Conservation (phyloP, 2,329 filamentous ascomycete genomes). For the Penicillium glabrum region DNA sequence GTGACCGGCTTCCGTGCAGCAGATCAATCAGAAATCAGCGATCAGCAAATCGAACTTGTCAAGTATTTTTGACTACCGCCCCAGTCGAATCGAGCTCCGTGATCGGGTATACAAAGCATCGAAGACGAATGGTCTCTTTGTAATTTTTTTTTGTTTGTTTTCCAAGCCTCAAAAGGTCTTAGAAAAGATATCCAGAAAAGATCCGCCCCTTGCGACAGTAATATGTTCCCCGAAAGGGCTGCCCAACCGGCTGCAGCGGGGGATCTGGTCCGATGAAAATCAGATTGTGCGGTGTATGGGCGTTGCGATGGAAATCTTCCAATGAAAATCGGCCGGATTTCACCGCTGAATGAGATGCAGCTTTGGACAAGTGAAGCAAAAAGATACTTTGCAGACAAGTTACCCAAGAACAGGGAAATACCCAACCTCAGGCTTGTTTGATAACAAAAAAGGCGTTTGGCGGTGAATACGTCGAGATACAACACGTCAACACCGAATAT, state of each 20-base stretch:
- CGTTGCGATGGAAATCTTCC: conserved; percentile 3
- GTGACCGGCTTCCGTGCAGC: conserved; percentile 15
- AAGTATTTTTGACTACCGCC: conserved; percentile 6
- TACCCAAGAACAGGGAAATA: background rate
- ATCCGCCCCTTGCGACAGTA: conserved; percentile 2
- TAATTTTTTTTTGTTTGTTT: background rate
- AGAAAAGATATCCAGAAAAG: background rate
- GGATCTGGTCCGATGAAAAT: conserved; percentile 4
- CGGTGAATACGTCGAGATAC: background rate
- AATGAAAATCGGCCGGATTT: background rate
- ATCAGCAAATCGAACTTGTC: background rate
- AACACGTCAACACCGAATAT: conserved; percentile 1
- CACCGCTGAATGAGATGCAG: conserved; percentile 1
- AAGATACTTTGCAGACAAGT: background rate
- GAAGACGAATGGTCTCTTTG: background rate
- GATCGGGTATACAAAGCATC: background rate
- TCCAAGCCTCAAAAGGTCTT: background rate
- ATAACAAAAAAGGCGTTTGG: background rate
- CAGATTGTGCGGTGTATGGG: conserved; percentile 4
- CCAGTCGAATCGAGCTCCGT: background rate
- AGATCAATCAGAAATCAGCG: background rate
- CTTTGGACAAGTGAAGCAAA: background rate
- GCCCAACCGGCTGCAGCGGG: conserved; percentile 3
- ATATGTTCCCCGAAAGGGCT: conserved; percentile 1
- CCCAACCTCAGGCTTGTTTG: background rate